Base-by-base conservation (phyloP, 164 flowering plant genomes). In the Litsea cubeba region DNA sequence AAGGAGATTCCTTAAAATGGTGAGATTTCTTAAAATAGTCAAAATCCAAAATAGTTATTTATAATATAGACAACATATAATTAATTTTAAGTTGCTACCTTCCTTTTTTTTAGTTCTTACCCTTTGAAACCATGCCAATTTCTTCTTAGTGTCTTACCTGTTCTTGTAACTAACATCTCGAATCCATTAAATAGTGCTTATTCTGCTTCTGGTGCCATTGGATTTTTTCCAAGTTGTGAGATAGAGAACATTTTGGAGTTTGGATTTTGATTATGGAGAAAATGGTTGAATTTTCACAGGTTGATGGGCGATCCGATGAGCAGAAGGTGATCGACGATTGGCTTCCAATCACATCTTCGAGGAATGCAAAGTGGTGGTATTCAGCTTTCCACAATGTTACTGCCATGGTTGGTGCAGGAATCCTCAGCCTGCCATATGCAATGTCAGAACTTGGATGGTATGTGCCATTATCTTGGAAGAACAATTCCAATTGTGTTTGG, bases 321-420 rank as follows among this genome's bases (percentile, higher is more conserved):
- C 78, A 71, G 58, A 82, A 80, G 64, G 77, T 63, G 0, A 70
- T 89, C 6, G 82, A 88, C 57, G 88, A 84, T 3, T 89, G 93
- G 93, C 86, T 89, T 65, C 93, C 89, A 0, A 83, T 88, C 72
- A 83, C 89, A 24, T 84, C 88, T 35, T 80, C 85, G 0, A 50
- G 88, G 62, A 79, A 82, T 50, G 90, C 82, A 11, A 87, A 86
- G 50, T 89, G 91, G 87, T 87, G 90, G 90, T 83, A 85, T 68
- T 85, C 91, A 0, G 85, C 91, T 22, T 87, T 89, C 69, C 91
- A 89, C 85, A 88, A 87, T 78, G 87, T 89, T 69, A 89, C 90
- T 0, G 91, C 93, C 72, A 84, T 89, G 85, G 92, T 89, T 68
- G 92, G 90, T 4, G 92, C 90, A 23, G 92, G 90, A 0, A 89